Conservation (phyloP, 108 stramenopile genomes). For the Cyclostephanos tholiformis region DNA sequence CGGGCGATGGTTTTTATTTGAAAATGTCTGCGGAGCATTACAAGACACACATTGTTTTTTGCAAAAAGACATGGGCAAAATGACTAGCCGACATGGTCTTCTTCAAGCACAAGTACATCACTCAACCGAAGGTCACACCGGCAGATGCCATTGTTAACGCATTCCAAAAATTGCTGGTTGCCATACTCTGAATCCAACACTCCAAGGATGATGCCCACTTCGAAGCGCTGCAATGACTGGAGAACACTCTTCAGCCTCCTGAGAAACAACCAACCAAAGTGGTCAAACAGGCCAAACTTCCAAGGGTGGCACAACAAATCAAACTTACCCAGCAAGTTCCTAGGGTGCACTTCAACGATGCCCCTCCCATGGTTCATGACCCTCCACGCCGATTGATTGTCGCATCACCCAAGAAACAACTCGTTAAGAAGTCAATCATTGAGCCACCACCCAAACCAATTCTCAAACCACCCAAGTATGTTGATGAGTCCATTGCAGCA, state of each 20-base stretch:
- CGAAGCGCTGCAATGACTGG: no score
- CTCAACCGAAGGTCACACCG: conserved; percentile 14
- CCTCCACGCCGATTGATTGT: conserved; percentile 8
- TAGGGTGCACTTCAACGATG: no score
- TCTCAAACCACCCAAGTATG: conserved; percentile 12
- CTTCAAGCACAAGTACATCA: conserved; percentile 29
- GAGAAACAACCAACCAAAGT: no score
- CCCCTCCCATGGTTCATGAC: conserved; percentile 1
- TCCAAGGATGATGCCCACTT: no score
- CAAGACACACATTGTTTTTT: no score
- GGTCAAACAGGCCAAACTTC: no score
- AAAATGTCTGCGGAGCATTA: no score
- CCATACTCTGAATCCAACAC: conserved; percentile 5
- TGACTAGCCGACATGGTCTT: conserved; percentile 8
- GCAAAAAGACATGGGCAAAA: conserved; percentile 18
- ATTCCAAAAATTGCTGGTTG: conserved; percentile 2
- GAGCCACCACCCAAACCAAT: no score
- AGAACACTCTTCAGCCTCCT: no score
- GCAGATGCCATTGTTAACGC: conserved; percentile 21
- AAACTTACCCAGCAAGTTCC: no score
- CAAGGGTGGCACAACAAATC: no score
- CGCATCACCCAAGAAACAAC: not conserved
- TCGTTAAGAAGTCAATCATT: not conserved
- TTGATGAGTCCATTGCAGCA: conserved; percentile 2
- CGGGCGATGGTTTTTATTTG: no score